Percentiles rank a stretch among this genome's conserved stretches.
Evolutionary conservation across 139 green algal genomes (phyloP).

Genomic region (Zygnema cylindricum): DNA sequence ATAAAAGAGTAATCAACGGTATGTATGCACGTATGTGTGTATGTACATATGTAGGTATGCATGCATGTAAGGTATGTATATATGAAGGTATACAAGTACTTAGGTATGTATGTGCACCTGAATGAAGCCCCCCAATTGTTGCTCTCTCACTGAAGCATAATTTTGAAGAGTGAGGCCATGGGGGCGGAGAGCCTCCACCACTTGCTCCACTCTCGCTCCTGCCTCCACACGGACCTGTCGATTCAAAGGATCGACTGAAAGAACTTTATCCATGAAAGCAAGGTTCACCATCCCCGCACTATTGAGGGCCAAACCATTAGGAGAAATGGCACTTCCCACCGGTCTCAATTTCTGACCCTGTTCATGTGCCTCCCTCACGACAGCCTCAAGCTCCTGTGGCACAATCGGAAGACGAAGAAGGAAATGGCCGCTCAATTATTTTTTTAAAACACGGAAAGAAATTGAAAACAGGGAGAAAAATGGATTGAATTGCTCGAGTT

Average conservation of each 20-base stretch:
- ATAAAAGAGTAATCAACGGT: too few relatives aligned
- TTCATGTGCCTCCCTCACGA: slow-evolving; percentile 74
- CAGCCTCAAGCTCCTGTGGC: slow-evolving; percentile 77
- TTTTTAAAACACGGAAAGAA: not conserved
- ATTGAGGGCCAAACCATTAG: slow-evolving; percentile 88
- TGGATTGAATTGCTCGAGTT: not conserved
- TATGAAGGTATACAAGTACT: not conserved
- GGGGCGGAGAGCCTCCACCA: slow-evolving; percentile 79
- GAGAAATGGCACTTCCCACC: slow-evolving; percentile 83
- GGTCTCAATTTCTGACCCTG: slow-evolving; percentile 74
- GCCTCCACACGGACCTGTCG: slow-evolving; percentile 78
- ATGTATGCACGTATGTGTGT: not conserved
- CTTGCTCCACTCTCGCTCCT: slow-evolving; percentile 77
- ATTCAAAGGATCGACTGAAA: slow-evolving; percentile 79
- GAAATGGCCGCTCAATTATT: not conserved
- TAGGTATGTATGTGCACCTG: slow-evolving; percentile 69
- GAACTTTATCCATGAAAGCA: slow-evolving; percentile 85
- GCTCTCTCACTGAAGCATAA: slow-evolving; percentile 93
- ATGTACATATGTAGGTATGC: too few relatives aligned
- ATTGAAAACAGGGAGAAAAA: too few relatives aligned
- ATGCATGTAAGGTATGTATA: too few relatives aligned
- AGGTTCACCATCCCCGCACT: slow-evolving; percentile 89
- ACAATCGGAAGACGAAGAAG: not conserved
- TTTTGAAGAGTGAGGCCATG: slow-evolving; percentile 94
- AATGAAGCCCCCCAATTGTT: slow-evolving; percentile 92